Conservation (phyloP, 192 early-diverging fungal genomes). For the Blastocladiella britannica region DNA sequence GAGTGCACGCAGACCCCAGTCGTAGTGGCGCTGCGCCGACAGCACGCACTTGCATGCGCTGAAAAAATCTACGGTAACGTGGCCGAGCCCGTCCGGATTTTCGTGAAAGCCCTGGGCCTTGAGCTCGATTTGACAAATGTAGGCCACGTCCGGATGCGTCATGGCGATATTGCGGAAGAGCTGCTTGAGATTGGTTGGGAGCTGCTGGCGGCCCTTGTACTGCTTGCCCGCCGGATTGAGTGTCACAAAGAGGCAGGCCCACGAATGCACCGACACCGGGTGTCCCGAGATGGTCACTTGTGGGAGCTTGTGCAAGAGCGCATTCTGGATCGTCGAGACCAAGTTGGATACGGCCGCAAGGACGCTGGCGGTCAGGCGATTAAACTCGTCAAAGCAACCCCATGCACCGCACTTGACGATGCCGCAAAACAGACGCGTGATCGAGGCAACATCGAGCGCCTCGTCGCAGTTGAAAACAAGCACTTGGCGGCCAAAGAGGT, state of each 20-base stretch:
- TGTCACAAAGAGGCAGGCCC: constrained; percentile 93
- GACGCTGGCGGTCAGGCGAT: constrained; percentile 91
- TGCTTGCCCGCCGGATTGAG: constrained; percentile 71
- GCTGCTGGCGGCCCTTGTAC: constrained; percentile 90
- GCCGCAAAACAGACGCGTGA: constrained; percentile 99
- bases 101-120: constrained; percentile 99
- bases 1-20: constrained; percentile 93
- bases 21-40: constrained; percentile 91
- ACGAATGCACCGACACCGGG: constrained; percentile 52
- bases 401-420: constrained; percentile 96
- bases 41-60: constrained; percentile 83
- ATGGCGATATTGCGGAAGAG: constrained; percentile 97
- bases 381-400: constrained; percentile 99
- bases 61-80: constrained; percentile 95
- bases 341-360: constrained; percentile 97
- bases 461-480: constrained; percentile 99
- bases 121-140: constrained; percentile 99
- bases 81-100: constrained; percentile 73
- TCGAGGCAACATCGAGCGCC: constrained; percentile 98
- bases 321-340: constrained; percentile 94
- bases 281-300: constrained; percentile 19
- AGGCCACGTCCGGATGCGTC: constrained; percentile 89
- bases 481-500: constrained; percentile 82
- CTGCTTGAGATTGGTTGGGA: constrained; percentile 98
- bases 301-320: constrained; percentile 28